Base-by-base conservation (phyloP, 2,329 filamentous ascomycete genomes). In the Acarospora socialis region DNA sequence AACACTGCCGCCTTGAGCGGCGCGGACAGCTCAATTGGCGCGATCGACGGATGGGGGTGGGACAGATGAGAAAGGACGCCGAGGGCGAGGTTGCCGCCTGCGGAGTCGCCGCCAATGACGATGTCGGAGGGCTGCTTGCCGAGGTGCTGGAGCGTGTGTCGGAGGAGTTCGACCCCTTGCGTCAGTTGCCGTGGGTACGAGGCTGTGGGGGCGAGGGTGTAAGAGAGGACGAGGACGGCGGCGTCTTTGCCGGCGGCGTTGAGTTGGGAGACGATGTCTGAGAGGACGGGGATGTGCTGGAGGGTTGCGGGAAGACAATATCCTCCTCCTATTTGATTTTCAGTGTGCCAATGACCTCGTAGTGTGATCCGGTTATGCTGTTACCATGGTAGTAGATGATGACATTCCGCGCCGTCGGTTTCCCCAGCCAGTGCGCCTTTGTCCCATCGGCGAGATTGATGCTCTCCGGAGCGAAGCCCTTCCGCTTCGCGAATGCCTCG, bases 41-140 rank as follows among this genome's bases (percentile, higher is more conserved):
- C 47, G 24, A 72, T 58, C 1, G 63, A 55, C 0, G 66, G 59
- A 37, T 74, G 70, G 0, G 72, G 68, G 43, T 77, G 72, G 0
- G 55, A 49, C 12, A 57, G 32, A 35, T 60, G 57, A 6, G 54
- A 55, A 15, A 60, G 46, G 1, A 59, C 47, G 6, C 39, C 48
- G 2, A 67, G 35, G 7, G 51, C 46, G 3, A 69, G 48, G 37
- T 67, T 66, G n/a, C 54, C 65, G 31, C 66, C 66, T 9, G 67
- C 66, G 0, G 65, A 69, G 47, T 71, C 66, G 18, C 66, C 66
- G 7, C 50, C 56, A 2, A 71, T 38, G 29, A 65, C 51, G 25
- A 71, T 59, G 41, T 56, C 36, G 5, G 21, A 21, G 12, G 43
- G 43, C 2, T 36, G 18, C n/a, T 39, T 29, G 4, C 47, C 41